Evolutionary conservation across 2,329 filamentous ascomycete genomes (phyloP).

Genomic region (Sporothrix euskadiensis): DNA sequence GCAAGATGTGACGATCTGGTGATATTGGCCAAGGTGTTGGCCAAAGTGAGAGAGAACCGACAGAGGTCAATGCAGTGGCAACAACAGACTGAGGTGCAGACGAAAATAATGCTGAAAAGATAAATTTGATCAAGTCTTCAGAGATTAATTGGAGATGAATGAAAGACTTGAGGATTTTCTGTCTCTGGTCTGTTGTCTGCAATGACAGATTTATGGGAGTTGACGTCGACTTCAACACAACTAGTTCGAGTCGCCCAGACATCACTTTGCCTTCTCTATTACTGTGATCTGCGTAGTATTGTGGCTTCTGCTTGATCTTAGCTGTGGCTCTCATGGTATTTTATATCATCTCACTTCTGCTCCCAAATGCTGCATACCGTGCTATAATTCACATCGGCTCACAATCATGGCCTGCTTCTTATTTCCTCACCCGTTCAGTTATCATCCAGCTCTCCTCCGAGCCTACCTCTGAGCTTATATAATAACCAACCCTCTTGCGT

Average conservation of each 20-base stretch:
- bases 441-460: neutral
- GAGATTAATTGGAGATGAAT: neutral
- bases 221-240: neutral
- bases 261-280: neutral
- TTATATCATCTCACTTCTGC: neutral
- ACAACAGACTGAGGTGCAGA: neutral
- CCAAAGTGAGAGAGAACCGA: neutral
- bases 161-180: neutral
- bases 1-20: neutral
- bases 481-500: neutral
- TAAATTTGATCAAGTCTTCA: neutral
- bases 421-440: neutral
- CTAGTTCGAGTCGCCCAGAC: neutral
- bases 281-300: neutral
- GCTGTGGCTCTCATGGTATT: too few relatives aligned
- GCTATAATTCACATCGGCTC: neutral
- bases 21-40: neutral
- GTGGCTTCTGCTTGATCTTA: too few relatives aligned
- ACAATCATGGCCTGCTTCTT: neutral
- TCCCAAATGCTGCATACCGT: neutral
- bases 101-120: neutral
- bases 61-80: neutral
- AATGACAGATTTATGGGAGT: neutral
- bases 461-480: too few relatives aligned
- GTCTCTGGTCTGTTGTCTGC: neutral